phyloP scores from a whole-genome alignment of 768 basidiomycete genomes.

The Mycena pura region DNA sequence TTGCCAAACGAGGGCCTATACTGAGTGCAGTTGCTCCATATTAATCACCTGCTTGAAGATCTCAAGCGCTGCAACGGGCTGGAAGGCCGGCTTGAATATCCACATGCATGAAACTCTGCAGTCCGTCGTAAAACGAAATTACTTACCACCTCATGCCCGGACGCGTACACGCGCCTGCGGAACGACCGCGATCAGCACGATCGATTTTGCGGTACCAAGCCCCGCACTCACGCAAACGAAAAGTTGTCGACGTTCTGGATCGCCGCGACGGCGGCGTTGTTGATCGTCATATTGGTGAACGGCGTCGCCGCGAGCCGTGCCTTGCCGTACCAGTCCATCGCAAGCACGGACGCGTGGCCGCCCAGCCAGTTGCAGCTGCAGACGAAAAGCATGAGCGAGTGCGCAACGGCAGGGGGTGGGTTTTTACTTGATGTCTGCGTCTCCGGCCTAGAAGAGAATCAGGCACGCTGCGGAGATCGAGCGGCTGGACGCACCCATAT shows the following conservation, averaged over 20 bases:
- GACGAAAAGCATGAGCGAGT: neutral
- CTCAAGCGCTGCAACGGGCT: constrained; percentile 61
- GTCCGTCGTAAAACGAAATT: neutral
- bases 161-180: constrained; percentile 57
- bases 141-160: constrained; percentile 71
- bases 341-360: constrained; percentile 47
- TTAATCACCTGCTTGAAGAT: constrained; percentile 64
- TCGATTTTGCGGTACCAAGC: too few species aligned
- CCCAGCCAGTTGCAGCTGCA: constrained; percentile 57
- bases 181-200: too few species aligned
- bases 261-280: constrained; percentile 58
- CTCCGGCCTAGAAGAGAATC: constrained; percentile 45
- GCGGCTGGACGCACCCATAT: constrained; percentile 50
- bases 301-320: constrained; percentile 42
- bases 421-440: constrained; percentile 57
- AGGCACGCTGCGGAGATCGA: neutral
- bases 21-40: constrained; percentile 59
- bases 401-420: neutral
- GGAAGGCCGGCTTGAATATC: constrained; percentile 62
- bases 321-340: constrained; percentile 57
- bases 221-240: constrained; percentile 71
- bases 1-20: neutral
- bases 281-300: constrained; percentile 63
- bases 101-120: too few species aligned
- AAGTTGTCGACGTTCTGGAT: constrained; percentile 72